Percentiles rank a stretch among this genome's conserved stretches.
Evolutionary conservation across 1,284 basidiomycete species (phyloP).

Genomic region (Tylopilus sp.): DNA sequence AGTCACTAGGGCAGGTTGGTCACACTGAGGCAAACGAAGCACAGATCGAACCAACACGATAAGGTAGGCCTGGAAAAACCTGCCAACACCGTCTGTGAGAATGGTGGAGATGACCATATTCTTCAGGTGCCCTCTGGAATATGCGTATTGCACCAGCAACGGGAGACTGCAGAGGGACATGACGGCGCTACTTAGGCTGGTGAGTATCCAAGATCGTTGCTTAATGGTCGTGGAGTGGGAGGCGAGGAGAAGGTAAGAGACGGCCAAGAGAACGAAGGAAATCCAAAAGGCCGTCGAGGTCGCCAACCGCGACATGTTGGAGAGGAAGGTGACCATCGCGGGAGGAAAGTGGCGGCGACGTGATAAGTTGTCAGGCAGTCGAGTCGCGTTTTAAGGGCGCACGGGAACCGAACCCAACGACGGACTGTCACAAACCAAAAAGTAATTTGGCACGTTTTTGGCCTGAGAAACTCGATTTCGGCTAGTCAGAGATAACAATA

Average conservation of each 20-base stretch:
- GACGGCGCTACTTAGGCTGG: conserved; percentile 39
- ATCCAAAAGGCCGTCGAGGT: conserved; percentile 25
- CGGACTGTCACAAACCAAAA: conserved; percentile 9
- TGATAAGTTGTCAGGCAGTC: conserved; percentile 13
- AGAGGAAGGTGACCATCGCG: conserved; percentile 24
- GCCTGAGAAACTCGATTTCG: conserved; percentile 21
- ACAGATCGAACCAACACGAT: conserved; percentile 34
- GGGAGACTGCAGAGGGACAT: conserved; percentile 50
- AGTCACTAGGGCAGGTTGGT: conserved; percentile 34
- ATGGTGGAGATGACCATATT: conserved; percentile 22
- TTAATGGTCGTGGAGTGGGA: conserved; percentile 38
- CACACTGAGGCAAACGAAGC: conserved; percentile 10
- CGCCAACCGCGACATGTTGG: conserved; percentile 14
- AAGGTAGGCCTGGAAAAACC: conserved; percentile 50
- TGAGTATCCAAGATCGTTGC: conserved; percentile 53
- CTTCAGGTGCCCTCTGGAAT: conserved; percentile 34
- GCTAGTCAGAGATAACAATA: conserved; percentile 18
- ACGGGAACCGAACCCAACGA: conserved; percentile 20
- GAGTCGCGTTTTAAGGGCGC: conserved; percentile 23
- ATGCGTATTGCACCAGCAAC: conserved; percentile 41
- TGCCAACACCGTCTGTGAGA: conserved; percentile 28
- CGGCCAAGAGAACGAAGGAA: conserved; percentile 27
- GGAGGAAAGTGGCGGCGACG: conserved; percentile 19
- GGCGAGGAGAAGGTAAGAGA: conserved; percentile 36
- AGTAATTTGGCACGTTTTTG: conserved; percentile 23